Conservation (phyloP, 1,284 basidiomycete species). For the Sphaerobolus stellatus region DNA sequence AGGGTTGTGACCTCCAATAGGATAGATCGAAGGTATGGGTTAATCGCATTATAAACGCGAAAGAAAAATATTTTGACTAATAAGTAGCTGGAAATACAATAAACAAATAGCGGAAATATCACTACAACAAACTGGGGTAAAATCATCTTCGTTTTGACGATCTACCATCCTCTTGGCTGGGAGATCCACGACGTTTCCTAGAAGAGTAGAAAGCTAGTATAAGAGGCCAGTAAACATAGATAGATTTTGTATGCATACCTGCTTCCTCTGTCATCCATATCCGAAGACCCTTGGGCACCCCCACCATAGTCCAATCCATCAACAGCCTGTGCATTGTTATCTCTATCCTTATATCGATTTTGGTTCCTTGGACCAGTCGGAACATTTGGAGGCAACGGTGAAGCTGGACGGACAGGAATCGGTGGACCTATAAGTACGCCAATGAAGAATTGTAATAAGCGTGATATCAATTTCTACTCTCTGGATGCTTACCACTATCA, state of each 20-base stretch:
- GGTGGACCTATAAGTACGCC: slow-evolving; percentile 34
- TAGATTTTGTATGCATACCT: no score
- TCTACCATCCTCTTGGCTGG: slow-evolving; percentile 56
- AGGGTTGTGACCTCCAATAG: no score
- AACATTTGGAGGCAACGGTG: slow-evolving; percentile 77
- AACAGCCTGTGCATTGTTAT: slow-evolving; percentile 73
- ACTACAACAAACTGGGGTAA: no score
- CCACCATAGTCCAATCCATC: slow-evolving; percentile 85
- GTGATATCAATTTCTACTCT: neutral
- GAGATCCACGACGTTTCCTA: slow-evolving; percentile 62
- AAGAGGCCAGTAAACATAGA: no score
- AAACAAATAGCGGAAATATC: no score
- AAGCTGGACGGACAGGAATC: slow-evolving; percentile 69
- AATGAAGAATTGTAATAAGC: neutral
- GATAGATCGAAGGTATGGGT: no score
- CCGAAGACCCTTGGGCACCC: slow-evolving; percentile 43
- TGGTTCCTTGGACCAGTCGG: slow-evolving; percentile 81
- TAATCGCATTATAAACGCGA: no score
- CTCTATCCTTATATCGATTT: slow-evolving; percentile 84
- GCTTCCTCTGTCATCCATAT: slow-evolving; percentile 43
- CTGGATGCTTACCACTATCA: slow-evolving; percentile 11
- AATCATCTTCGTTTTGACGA: slow-evolving; percentile 61
- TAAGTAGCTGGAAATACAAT: no score
- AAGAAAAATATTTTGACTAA: no score
- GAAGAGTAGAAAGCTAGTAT: no score